phyloP scores from a whole-genome alignment of 495 filamentous ascomycete genomes.

The Delitschia confertaspora region DNA sequence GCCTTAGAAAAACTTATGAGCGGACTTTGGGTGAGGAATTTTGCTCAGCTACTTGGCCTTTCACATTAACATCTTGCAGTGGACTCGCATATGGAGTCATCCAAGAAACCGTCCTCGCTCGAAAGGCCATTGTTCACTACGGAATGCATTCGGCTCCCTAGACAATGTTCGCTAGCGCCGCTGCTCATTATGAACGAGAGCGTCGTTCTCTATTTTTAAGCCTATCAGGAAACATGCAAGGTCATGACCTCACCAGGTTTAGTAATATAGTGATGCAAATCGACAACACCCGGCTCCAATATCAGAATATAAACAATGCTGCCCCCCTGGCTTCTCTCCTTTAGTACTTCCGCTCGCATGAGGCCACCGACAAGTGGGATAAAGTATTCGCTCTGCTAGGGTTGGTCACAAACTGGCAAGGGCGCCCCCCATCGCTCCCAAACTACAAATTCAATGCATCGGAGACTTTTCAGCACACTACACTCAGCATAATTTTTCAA shows the following conservation, averaged over 20 bases:
- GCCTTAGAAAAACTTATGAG: slow-evolving; percentile 8
- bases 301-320: slow-evolving; percentile 2
- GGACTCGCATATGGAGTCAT: slow-evolving; percentile 11
- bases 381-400: slow-evolving; percentile 29
- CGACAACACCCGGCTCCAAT: slow-evolving; percentile 15
- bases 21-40: slow-evolving; percentile 3
- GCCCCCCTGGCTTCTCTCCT: slow-evolving; percentile 16
- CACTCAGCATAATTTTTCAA: slow-evolving; percentile 2
- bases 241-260: slow-evolving; percentile 3
- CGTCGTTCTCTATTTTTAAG: slow-evolving; percentile 1
- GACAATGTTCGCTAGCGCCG: slow-evolving; percentile 11
- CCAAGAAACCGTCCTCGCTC: slow-evolving; percentile 6
- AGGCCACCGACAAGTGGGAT: slow-evolving; percentile 27
- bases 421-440: slow-evolving; percentile 11
- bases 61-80: not conserved
- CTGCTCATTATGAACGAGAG: slow-evolving; percentile 1
- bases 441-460: slow-evolving; percentile 13
- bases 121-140: slow-evolving; percentile 6
- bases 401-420: slow-evolving; percentile 21
- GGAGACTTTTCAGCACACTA: slow-evolving; percentile 1
- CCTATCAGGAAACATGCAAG: slow-evolving; percentile 3
- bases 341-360: slow-evolving; percentile 22
- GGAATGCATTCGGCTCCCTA: slow-evolving; percentile 6
- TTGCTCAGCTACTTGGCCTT: not conserved
- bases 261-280: slow-evolving; percentile 19